These are phyloP conservation scores for Suaeda aralocaspica DNA, from an alignment of 148 eudicot species.

Conservation along the genomic window DNA sequence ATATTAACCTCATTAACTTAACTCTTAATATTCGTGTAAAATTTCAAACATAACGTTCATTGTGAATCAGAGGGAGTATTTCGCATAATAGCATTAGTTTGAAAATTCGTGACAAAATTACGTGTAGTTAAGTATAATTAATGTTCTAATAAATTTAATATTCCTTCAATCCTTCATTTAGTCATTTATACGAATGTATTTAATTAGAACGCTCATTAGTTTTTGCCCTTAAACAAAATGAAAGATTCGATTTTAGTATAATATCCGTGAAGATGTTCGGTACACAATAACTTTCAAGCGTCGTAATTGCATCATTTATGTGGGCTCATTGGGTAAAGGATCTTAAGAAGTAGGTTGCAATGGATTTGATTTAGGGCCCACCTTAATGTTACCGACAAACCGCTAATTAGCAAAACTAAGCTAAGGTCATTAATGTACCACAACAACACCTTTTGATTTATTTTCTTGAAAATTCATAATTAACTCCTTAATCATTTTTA, in stretches of 20 bases:
- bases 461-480: not conserved
- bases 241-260: not conserved
- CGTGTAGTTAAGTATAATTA: too few species aligned
- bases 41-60: too few species aligned
- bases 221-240: too few species aligned
- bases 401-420: not conserved
- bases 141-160: too few species aligned
- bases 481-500: not conserved
- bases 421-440: constrained; percentile 10
- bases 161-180: too few species aligned
- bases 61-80: too few species aligned
- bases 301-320: constrained; percentile 4
- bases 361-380: not conserved
- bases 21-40: too few species aligned
- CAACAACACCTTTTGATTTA: not conserved
- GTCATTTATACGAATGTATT: too few species aligned
- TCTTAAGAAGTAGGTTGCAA: not conserved
- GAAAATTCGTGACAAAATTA: too few species aligned
- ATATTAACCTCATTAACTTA: too few species aligned
- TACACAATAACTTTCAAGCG: constrained; percentile 15
- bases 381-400: constrained; percentile 20
- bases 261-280: not conserved
- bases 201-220: too few species aligned
- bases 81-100: too few species aligned
- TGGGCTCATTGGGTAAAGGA: not conserved